These are phyloP conservation scores for Somion occarium DNA, from an alignment of 1,284 basidiomycete species.

Conservation along the genomic window DNA sequence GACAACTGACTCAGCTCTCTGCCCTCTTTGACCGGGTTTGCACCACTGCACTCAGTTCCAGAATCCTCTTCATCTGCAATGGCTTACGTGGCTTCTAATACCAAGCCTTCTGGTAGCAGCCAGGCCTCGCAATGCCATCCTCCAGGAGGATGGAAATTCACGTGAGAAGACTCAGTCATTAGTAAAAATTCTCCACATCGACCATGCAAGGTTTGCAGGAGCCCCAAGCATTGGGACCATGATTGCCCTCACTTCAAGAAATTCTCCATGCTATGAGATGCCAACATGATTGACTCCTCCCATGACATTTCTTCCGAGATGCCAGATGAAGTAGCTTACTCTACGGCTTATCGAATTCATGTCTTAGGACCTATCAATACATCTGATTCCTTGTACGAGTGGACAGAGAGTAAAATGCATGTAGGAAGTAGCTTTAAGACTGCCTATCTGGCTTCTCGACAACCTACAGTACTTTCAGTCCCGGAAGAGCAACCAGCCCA, in stretches of 20 bases:
- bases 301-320: neutral
- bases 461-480: neutral
- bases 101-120: too few species aligned
- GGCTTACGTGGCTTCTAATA: too few species aligned
- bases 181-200: slow-evolving; percentile 10
- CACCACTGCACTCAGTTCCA: neutral
- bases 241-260: slow-evolving; percentile 14
- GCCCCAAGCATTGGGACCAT: slow-evolving; percentile 14
- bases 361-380: neutral
- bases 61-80: neutral
- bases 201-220: slow-evolving; percentile 17
- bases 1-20: slow-evolving; percentile 8
- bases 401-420: neutral
- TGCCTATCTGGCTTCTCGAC: neutral
- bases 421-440: neutral
- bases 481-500: neutral
- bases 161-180: slow-evolving; percentile 7
- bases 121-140: too few species aligned
- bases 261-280: neutral
- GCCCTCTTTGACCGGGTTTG: neutral
- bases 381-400: neutral
- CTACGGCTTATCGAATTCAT: neutral
- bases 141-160: slow-evolving; percentile 14
- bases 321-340: neutral
- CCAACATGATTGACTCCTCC: neutral